These are phyloP conservation scores for Whalleya microplaca DNA, from an alignment of 2,329 filamentous ascomycete genomes.

Conservation along the genomic window DNA sequence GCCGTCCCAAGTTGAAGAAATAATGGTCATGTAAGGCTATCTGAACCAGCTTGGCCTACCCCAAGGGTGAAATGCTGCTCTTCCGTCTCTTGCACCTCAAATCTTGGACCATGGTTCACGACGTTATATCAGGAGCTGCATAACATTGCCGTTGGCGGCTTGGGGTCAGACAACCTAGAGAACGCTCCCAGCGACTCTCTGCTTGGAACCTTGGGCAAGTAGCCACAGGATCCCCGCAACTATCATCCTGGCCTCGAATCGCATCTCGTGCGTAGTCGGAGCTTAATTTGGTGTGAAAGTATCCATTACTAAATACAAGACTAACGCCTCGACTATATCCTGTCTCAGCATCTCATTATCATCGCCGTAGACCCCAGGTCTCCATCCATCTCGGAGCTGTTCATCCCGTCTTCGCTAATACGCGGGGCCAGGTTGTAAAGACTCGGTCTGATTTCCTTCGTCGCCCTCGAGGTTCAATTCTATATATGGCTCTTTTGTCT, in stretches of 20 bases:
- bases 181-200: background rate
- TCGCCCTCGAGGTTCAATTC: background rate
- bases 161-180: no score
- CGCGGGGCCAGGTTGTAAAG: background rate
- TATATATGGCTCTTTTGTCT: background rate
- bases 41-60: slow-evolving; percentile 21
- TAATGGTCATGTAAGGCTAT: slow-evolving; percentile 21
- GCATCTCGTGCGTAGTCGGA: no score
- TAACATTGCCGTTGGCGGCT: background rate
- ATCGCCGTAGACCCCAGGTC: background rate
- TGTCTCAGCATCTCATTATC: no score
- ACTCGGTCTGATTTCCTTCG: no score
- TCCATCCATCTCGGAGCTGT: background rate
- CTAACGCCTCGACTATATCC: no score
- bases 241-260: no score
- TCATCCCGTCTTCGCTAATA: background rate
- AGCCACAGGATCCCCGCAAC: no score
- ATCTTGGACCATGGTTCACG: slow-evolving; percentile 21
- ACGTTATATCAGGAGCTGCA: slow-evolving; percentile 20
- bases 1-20: slow-evolving; percentile 13
- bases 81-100: slow-evolving; percentile 16
- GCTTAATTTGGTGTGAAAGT: no score
- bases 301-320: no score
- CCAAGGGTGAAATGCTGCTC: slow-evolving; percentile 15
- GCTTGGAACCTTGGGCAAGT: no score